Percentiles rank a stretch among this genome's conserved stretches.
Evolutionary conservation across 2,329 filamentous ascomycete genomes (phyloP).

Genomic region (Pseudogymnoascus sp.): DNA sequence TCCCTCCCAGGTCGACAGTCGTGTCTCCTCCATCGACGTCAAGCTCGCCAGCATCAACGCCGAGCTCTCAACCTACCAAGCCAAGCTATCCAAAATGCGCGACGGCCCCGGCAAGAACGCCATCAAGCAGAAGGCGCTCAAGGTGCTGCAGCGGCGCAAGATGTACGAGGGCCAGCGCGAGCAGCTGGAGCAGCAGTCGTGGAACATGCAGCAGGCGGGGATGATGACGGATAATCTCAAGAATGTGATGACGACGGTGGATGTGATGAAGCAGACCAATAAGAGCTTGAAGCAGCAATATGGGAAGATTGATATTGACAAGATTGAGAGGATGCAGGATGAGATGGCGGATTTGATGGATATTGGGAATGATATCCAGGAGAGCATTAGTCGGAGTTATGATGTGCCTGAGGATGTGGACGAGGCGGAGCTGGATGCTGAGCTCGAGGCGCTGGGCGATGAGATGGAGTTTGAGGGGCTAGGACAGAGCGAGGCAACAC

Average conservation of each 20-base stretch:
- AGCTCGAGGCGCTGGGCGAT: slow-evolving; percentile 87
- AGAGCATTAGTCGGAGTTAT: slow-evolving; percentile 82
- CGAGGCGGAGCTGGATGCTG: slow-evolving; percentile 90
- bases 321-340: slow-evolving; percentile 95
- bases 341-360: slow-evolving; percentile 99
- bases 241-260: slow-evolving; percentile 96
- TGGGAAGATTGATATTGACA: slow-evolving; percentile 93
- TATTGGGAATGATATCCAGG: slow-evolving; percentile 95
- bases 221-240: slow-evolving; percentile 99
- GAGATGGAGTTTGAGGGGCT: slow-evolving; percentile 80
- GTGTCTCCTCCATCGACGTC: slow-evolving; percentile 82
- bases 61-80: slow-evolving; percentile 80
- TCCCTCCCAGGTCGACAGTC: slow-evolving; percentile 56
- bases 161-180: slow-evolving; percentile 91
- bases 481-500: slow-evolving; percentile 48
- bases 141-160: slow-evolving; percentile 86
- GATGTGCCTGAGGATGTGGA: slow-evolving; percentile 96
- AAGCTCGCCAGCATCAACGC: slow-evolving; percentile 89
- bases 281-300: slow-evolving; percentile 91
- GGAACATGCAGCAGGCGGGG: slow-evolving; percentile 98
- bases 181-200: slow-evolving; percentile 86
- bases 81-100: slow-evolving; percentile 83
- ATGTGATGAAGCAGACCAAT: slow-evolving; percentile 94
- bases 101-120: slow-evolving; percentile 90
- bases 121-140: slow-evolving; percentile 88